Evolutionary conservation across 2,329 filamentous ascomycete genomes (phyloP), one percentile per base, ranked within the genome.

Genomic region (Didymella pomorum): DNA sequence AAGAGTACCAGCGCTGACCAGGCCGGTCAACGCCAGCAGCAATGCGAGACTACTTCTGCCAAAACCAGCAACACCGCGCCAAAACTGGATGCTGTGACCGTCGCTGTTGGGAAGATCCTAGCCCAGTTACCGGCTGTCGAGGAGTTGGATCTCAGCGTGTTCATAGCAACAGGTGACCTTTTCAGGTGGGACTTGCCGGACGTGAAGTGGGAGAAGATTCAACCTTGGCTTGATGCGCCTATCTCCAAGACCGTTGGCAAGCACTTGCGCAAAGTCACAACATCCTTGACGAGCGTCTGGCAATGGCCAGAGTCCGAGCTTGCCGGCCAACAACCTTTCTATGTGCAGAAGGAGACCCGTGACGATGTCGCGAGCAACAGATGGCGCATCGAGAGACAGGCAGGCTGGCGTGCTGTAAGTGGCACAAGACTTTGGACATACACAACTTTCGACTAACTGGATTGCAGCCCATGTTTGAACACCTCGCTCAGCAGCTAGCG

Each of bases 141-240:
- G 47, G 67, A 75, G 29, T 56, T 74, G 1, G 37, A 52, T 1
- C 50, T 74, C 26, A 60, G 67, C 29, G 45, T 73, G 2, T 51
- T 74, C 7, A 64, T 72, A 25, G 58, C 67, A 33, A 64, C 58
- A 14, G 44, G 57, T 10, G 66, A 70, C 1, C 62, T 64, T 4
- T 65, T 50, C 23, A 63, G 65, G 26, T 73, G 70, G 71, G 67
- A 73, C 50, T 31, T 74, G n/a, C 70, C 70, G 1, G 67, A 71
- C 25, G 48, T 61, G 1, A 67, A 61, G 42, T 69, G 67, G 66
- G 67, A 67, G 18, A 64, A 63, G 9, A 46, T 74, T 26, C 64
- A 65, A 31, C 63, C 63, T 9, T 75, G 71, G 71, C 57, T 75
- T 9, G 64, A 72, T 31, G 55, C 59, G 4, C 58, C 68, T 12